Evolutionary conservation across 164 flowering plant species (phyloP), one percentile per base, ranked within the genome.

Genomic region (Akebia trifoliata): DNA sequence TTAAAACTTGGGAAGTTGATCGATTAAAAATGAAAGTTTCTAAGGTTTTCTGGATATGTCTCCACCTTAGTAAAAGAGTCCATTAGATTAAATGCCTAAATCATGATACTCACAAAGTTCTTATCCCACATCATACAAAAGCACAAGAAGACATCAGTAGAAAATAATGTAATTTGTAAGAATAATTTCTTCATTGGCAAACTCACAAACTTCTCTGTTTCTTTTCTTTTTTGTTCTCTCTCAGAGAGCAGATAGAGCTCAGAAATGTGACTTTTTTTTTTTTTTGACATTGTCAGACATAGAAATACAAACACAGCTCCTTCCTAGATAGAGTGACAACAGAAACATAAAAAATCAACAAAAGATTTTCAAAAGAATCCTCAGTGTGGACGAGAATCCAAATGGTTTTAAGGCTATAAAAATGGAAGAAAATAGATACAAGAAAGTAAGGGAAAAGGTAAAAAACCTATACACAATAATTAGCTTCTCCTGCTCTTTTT

Each of bases 401-500:
- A 36, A 55, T 36, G 7, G 20, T 28, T 17, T n/a, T 54, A 30
- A 63, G 48, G 44, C 50, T 17, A 47, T 20, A 22, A 48, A 53
- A 58, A 51, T n/a, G 25, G 44, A 53, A 65, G 53, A 51, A 51
- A 14, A 50, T 59, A 58, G 24, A 59, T 58, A 65, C 63, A 65
- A 52, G 50, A 43, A 29, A 26, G 44, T 8, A 52, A 56, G 50
- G 28, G 37, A 44, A n/a, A 49, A 52, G 52, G 54, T 30, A 8
- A 29, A 56, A 65, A 64, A 59, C 61, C 77, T 78, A 76, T 79
- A 80, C 73, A 78, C 4, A 37, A 50, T 54, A n/a, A n/a, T 87
- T 69, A 81, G 51, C 47, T 72, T 70, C 67, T 81, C 61, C 51
- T 48, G 74, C 58, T 86, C 75, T 60, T 79, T 74, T 74, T 84